Evolutionary conservation across 106 monocot genomes (phyloP).

Genomic region (Dendrobium catenatum): DNA sequence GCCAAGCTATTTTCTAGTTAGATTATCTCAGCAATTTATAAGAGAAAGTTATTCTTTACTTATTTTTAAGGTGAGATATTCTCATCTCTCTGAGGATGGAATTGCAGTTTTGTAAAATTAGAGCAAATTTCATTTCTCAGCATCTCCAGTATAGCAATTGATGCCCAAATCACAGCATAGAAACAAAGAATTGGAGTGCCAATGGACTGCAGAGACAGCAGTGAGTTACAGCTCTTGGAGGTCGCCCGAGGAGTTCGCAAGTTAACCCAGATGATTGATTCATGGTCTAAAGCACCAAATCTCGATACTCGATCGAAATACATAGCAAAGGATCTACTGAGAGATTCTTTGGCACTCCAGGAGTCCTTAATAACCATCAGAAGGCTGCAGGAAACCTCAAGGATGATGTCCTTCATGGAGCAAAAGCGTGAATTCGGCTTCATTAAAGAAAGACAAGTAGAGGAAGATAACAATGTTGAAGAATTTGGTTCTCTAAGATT

Average conservation of each 20-base stretch:
- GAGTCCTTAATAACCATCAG: constrained; percentile 44
- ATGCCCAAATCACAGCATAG: background rate
- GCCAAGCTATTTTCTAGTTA: background rate
- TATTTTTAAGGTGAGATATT: background rate
- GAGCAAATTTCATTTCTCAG: background rate
- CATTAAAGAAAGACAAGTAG: background rate
- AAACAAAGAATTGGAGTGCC: constrained; percentile 9
- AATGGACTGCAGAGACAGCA: constrained; percentile 16
- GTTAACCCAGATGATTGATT: constrained; percentile 24
- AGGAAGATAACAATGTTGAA: background rate
- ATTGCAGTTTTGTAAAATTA: background rate
- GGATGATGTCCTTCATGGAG: background rate
- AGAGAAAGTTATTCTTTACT: background rate
- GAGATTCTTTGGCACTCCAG: constrained; percentile 53
- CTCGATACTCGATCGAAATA: constrained; percentile 19
- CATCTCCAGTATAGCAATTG: background rate
- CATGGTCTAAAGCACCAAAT: constrained; percentile 23
- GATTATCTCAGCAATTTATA: background rate
- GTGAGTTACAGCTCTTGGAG: constrained; percentile 28
- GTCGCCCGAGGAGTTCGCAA: constrained; percentile 27
- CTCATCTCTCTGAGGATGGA: background rate
- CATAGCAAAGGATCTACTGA: constrained; percentile 33
- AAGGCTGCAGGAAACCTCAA: constrained; percentile 38
- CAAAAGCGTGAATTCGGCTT: background rate
- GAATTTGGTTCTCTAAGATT: constrained; percentile 1